A percentile compares a stretch with the other conserved stretches of the same genome.
phyloP scores from a whole-genome alignment of 495 filamentous ascomycete species.

The Thozetella sp. region DNA sequence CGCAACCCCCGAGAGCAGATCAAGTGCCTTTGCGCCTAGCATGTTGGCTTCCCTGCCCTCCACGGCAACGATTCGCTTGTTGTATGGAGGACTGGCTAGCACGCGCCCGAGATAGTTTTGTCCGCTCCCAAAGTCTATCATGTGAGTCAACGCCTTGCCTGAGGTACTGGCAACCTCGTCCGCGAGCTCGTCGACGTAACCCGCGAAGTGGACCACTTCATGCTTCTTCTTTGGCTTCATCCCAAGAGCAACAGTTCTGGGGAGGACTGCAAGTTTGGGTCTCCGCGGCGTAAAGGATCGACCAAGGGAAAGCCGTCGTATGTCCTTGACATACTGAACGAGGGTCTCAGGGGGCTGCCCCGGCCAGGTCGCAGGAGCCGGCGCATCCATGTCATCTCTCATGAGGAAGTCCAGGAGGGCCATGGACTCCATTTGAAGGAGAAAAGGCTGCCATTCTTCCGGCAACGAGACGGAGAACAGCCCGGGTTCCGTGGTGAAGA shows the following conservation, averaged over 20 bases:
- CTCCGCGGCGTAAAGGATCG: constrained; percentile 55
- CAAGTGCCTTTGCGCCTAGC: constrained; percentile 78
- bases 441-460: constrained; percentile 77
- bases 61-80: constrained; percentile 85
- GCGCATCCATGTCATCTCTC: constrained; percentile 63
- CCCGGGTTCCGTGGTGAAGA: constrained; percentile 81
- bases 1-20: constrained; percentile 72
- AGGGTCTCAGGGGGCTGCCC: constrained; percentile 69
- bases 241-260: constrained; percentile 74
- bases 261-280: constrained; percentile 51
- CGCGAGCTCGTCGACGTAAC: constrained; percentile 57
- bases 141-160: constrained; percentile 70
- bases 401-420: constrained; percentile 78
- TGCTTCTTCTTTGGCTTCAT: constrained; percentile 98
- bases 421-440: constrained; percentile 68
- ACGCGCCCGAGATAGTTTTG: constrained; percentile 94
- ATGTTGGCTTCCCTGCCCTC: constrained; percentile 88
- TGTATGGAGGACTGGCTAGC: constrained; percentile 81
- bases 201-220: constrained; percentile 72
- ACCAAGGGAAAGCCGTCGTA: constrained; percentile 68
- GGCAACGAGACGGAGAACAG: constrained; percentile 77
- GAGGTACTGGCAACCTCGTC: constrained; percentile 41
- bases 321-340: constrained; percentile 71
- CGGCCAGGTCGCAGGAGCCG: constrained; percentile 20
- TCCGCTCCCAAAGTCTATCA: constrained; percentile 94